These are phyloP conservation scores for Aspergillus sp. DNA, from an alignment of 2,329 filamentous ascomycete species.

Conservation along the genomic window DNA sequence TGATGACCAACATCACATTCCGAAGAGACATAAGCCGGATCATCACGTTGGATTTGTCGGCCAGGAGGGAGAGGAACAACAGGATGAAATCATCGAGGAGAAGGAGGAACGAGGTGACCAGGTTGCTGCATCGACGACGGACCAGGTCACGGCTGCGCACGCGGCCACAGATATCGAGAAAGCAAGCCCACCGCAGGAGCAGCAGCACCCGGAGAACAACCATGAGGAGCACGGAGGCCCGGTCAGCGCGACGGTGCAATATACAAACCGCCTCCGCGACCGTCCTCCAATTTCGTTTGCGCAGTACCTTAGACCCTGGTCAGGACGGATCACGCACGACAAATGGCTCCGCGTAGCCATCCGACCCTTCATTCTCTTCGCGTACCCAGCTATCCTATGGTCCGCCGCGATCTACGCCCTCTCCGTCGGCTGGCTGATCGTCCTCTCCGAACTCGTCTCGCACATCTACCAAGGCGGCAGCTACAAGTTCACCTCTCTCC, in stretches of 20 bases:
- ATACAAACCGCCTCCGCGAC: conserved; percentile 62
- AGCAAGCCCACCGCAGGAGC: background rate
- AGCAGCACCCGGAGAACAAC: conserved; percentile 9
- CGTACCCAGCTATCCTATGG: conserved; percentile 86
- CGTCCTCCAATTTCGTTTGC: conserved; percentile 61
- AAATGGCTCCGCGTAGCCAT: conserved; percentile 70
- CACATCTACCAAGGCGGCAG: conserved; percentile 64
- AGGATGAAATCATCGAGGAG: background rate
- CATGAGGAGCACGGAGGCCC: conserved; percentile 18
- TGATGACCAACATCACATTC: conserved; percentile 4
- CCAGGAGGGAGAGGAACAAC: conserved; percentile 14
- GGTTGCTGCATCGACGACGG: background rate
- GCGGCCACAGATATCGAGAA: conserved; percentile 7
- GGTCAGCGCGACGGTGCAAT: conserved; percentile 36
- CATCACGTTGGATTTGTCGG: conserved; percentile 53
- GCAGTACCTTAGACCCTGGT: conserved; percentile 67
- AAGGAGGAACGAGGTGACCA: conserved; percentile 2
- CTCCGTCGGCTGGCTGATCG: conserved; percentile 90
- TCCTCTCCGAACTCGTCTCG: conserved; percentile 79
- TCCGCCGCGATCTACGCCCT: conserved; percentile 75
- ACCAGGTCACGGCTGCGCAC: background rate
- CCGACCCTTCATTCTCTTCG: conserved; percentile 76
- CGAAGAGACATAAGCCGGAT: conserved; percentile 25
- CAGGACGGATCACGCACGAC: conserved; percentile 69
- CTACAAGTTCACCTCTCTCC: conserved; percentile 75